Evolutionary conservation across 345 rosid species (phyloP).

Genomic region (Boechera stricta): DNA sequence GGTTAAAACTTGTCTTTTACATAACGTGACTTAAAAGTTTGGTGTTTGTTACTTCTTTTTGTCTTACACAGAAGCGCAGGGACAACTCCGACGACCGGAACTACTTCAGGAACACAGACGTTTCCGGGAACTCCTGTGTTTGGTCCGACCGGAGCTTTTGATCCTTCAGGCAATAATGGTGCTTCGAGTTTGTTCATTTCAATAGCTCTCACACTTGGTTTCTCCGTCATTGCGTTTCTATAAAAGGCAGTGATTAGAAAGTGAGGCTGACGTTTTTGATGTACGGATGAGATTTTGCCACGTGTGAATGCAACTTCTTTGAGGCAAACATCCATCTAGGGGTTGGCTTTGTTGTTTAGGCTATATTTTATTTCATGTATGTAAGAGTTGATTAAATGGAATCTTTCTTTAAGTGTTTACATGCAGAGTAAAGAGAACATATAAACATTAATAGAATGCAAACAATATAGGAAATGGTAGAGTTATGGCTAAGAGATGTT

Average conservation of each 20-base stretch:
- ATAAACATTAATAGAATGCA: slow-evolving; percentile 7
- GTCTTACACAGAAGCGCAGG: slow-evolving; percentile 37
- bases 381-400: slow-evolving; percentile 24
- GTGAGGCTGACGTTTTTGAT: slow-evolving; percentile 13
- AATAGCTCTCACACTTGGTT: slow-evolving; percentile 38
- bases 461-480: slow-evolving; percentile 9
- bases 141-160: slow-evolving; percentile 38
- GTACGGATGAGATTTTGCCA: slow-evolving; percentile 41
- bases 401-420: slow-evolving; percentile 22
- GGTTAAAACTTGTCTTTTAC: slow-evolving; percentile 4
- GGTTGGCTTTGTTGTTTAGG: slow-evolving; percentile 25
- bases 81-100: slow-evolving; percentile 15
- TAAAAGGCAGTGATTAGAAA: slow-evolving; percentile 17
- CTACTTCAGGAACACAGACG: slow-evolving; percentile 30
- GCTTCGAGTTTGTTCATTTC: slow-evolving; percentile 34
- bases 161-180: slow-evolving; percentile 34
- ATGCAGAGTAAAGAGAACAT: slow-evolving; percentile 14
- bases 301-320: slow-evolving; percentile 40
- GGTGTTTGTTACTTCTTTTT: background rate
- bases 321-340: slow-evolving; percentile 34
- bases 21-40: slow-evolving; percentile 27
- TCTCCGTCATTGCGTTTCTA: slow-evolving; percentile 41
- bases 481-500: background rate
- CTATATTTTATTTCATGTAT: slow-evolving; percentile 3
- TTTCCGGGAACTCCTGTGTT: slow-evolving; percentile 40